phyloP scores from a whole-genome alignment of 768 basidiomycete species.

The Lactarius sanguifluus region DNA sequence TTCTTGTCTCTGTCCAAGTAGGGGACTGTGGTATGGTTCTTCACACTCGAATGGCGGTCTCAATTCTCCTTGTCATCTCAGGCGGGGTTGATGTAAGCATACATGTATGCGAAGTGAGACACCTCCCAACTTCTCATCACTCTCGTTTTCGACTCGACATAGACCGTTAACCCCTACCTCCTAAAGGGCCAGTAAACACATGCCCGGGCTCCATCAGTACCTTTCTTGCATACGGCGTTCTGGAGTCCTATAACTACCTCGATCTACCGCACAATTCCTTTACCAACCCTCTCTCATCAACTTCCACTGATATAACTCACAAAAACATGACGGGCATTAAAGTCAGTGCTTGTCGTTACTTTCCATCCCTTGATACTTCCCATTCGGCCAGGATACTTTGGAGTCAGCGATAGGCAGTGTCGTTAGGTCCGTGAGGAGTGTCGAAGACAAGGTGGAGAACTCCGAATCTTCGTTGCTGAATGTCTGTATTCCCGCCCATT shows the following conservation, averaged over 20 bases:
- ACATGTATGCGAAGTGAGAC: neutral
- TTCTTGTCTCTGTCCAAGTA: no score
- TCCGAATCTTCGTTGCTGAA: neutral
- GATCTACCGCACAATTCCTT: neutral
- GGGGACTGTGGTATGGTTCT: no score
- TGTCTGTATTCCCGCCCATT: constrained; percentile 6
- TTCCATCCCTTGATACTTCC: neutral
- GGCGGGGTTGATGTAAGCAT: neutral
- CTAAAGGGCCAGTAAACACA: neutral
- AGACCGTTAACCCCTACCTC: neutral
- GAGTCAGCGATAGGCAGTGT: neutral
- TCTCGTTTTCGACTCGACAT: neutral
- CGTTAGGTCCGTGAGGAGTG: neutral
- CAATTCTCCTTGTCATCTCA: neutral
- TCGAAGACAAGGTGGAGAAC: neutral
- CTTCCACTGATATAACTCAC: neutral
- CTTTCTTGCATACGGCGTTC: neutral
- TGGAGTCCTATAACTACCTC: constrained; percentile 9
- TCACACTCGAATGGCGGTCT: neutral
- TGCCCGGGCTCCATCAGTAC: constrained; percentile 5
- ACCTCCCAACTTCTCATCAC: neutral
- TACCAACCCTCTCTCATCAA: neutral
- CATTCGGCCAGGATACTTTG: neutral
- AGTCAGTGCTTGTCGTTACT: neutral
- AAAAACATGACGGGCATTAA: constrained; percentile 8